Base-by-base conservation (phyloP, 2,329 filamentous ascomycete species). In the Colletotrichum tofieldiae region DNA sequence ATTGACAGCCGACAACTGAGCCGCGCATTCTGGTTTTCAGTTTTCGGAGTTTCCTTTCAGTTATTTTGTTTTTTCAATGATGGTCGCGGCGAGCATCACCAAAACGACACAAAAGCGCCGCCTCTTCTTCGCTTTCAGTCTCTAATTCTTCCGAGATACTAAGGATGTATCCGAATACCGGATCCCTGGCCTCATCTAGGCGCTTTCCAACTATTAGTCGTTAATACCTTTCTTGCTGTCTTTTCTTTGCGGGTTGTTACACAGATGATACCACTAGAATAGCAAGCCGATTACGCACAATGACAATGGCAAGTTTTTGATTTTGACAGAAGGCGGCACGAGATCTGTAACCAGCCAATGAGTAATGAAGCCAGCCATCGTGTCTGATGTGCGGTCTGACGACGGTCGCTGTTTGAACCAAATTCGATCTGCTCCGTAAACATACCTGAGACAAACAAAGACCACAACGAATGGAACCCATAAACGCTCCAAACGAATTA, bases 211-310 rank as follows among this genome's bases (percentile, higher is more conserved):
- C 62, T 55, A 61, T 51, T 45, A 62, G 43, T 71, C 55, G 60
- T 47, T 70, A 71, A 66, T 75, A 67, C 49, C 62, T 66, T 49
- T 65, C 41, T 68, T 71, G 59, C 69, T 29, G 43, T 61, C 49
- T 67, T 69, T 74, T 70, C 54, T 37, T 70, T 70, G 73, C 67
- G 60, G 65, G 65, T 75, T 63, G 45, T 74, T 67, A 60, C 51
- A 60, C 73, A 63, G 69, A 75, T 75, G 73, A 75, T 75, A 75
- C 74, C 74, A 75, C 65, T 75, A 75, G 74, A 75, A 71, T 65
- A 74, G 67, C 62, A 66, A 71, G 71, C 60, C 71, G 61, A 62
- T 55, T 47, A 71, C 35, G 66, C 67, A 71, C 71, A 62, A 61
- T 58, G 39, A 61, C 60, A 71, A 71, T 58, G 55, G 55, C 67